These are phyloP conservation scores for Bolboschoenoplectus hybrid DNA, from an alignment of 202 grass and related monocot species.

Conservation along the genomic window DNA sequence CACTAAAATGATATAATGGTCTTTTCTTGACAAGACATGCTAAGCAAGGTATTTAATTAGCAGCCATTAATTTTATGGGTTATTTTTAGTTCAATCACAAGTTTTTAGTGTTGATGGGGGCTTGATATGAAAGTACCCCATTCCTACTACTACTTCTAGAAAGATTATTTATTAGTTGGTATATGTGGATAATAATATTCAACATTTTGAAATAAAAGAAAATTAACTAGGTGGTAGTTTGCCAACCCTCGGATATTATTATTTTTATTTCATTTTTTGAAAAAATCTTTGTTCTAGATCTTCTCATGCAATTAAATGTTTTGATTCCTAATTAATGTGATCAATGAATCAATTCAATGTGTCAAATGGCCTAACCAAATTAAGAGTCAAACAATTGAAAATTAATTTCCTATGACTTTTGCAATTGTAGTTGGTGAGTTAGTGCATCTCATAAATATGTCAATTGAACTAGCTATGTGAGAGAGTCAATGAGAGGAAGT, in stretches of 20 bases:
- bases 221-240: constrained; percentile 21
- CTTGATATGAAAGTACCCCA: neutral
- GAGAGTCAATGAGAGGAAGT: neutral
- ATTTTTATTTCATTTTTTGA: neutral
- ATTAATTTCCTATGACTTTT: neutral
- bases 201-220: constrained; percentile 4
- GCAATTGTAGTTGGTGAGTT: neutral
- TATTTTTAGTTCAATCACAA: neutral
- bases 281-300: neutral
- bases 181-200: neutral
- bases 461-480: neutral
- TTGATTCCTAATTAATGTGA: neutral
- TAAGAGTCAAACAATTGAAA: neutral
- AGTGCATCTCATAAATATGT: neutral
- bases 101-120: neutral
- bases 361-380: neutral
- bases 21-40: neutral
- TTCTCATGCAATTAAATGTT: constrained; percentile 1
- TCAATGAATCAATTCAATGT: neutral
- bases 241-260: neutral
- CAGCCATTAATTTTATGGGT: neutral
- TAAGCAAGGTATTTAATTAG: no score
- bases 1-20: neutral
- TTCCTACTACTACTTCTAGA: constrained; percentile 18
- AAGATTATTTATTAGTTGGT: neutral